Evolutionary conservation across 2,329 filamentous ascomycete species (phyloP), one percentile per base, ranked within the genome.

Genomic region (Aspergillus eucalypticola): DNA sequence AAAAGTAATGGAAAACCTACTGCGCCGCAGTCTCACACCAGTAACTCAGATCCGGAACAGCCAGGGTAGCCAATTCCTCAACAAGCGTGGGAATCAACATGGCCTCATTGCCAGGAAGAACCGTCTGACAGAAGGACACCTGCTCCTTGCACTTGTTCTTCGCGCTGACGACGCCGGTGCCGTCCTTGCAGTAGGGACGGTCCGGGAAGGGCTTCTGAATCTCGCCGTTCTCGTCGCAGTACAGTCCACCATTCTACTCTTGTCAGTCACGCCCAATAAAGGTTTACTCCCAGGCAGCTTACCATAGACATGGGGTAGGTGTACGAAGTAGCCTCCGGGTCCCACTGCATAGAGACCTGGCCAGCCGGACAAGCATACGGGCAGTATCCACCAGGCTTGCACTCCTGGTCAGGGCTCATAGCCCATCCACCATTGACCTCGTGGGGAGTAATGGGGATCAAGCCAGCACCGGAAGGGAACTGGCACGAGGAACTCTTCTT

Each of bases 31-130:
- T 92, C 48, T 78, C 76, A 66, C 82, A 85, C 90, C 90, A 93
- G 76, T 93, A 93, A 58, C 78, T 82, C 17, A 82, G 77, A 59
- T 82, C 88, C 8, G 90, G 90, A 38, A 93, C 89, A 53, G 90
- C 89, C 57, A 94, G 79, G 29, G 82, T 83, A n/a, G 81, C 79
- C 23, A 70, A 75, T 63, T 80, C 77, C 21, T 80, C 70, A 50
- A 92, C 87, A 63, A 87, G 75, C n/a, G 89, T 93, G 15, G 90
- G 89, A 68, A 92, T 92, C 66, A 92, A 81, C 90, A 93, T 93
- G 62, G 88, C 88, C 78, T 93, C 90, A 69, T 91, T 89, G 53
- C 90, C 90, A 17, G 90, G 90, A 62, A 92, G 77, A 13, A 92
- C 88, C 4, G 90, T 93, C 76, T 93, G 90, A 76, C 90, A 93